A percentile compares a stretch with the other conserved stretches of the same genome.
phyloP scores from a whole-genome alignment of 2,329 filamentous ascomycete genomes.

The Ophiocordyceps camponoti-saundersi region DNA sequence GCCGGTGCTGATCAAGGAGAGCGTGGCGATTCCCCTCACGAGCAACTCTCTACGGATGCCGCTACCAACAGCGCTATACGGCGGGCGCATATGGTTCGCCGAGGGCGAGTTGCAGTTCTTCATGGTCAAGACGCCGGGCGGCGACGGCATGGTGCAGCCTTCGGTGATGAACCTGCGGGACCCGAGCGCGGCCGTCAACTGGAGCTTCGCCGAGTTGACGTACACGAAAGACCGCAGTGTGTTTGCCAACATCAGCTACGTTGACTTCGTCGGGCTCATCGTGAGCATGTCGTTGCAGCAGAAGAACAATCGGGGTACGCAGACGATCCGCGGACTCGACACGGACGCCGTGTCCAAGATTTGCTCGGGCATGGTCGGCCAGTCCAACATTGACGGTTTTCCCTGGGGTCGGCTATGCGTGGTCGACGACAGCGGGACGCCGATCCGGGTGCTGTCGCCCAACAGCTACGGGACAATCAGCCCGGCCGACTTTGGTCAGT shows the following conservation, averaged over 20 bases:
- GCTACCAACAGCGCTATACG: constrained; percentile 21
- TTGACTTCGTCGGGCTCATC: constrained; percentile 32
- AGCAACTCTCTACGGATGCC: constrained; percentile 17
- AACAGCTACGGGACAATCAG: constrained; percentile 21
- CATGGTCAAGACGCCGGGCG: constrained; percentile 14
- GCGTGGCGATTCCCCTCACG: constrained; percentile 26
- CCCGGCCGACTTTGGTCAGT: constrained; percentile 17
- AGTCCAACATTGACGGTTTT: constrained; percentile 19
- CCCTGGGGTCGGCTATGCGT: constrained; percentile 29
- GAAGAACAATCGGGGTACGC: constrained; percentile 10
- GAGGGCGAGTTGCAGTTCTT: constrained; percentile 24
- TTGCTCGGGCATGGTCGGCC: constrained; percentile 21
- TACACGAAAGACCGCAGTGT: constrained; percentile 19
- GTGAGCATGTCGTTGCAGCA: constrained; percentile 30
- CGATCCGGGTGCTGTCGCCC: constrained; percentile 27
- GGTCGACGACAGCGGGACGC: constrained; percentile 14
- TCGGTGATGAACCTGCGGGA: constrained; percentile 25
- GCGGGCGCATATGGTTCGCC: constrained; percentile 28
- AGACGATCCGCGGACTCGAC: constrained; percentile 22
- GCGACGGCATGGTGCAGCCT: constrained; percentile 28
- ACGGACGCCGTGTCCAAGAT: constrained; percentile 18
- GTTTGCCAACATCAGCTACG: constrained; percentile 31
- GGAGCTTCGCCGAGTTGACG: constrained; percentile 33
- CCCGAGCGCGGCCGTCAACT: constrained; percentile 24
- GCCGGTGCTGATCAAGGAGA: constrained; percentile 19